Evolutionary conservation across 1,139 yeast species (phyloP), one percentile per base, ranked within the genome.

Genomic region (Kluyveromyces sp.): DNA sequence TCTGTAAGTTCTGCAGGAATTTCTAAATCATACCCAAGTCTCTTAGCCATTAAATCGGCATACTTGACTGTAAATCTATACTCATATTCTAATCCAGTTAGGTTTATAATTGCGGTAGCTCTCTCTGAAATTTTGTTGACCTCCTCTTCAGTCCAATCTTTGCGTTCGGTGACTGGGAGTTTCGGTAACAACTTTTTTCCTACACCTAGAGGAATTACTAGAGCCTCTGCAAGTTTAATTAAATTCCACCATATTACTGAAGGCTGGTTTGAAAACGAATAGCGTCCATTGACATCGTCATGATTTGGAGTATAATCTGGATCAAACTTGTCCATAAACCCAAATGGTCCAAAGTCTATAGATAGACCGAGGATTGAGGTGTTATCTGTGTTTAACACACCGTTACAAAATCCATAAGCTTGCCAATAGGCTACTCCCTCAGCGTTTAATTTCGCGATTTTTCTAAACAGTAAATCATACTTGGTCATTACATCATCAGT

Each of bases 331-430:
- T 90, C 97, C 81, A 85, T 73, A 47, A 89, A 85, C 27, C 95
- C 85, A 68, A 87, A 92, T 1, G 98, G 98, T 3, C 98, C 98
- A 63, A 83, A 92, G 65, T 92, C 98, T 67, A 92, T 78, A 0
- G 96, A 79, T 15, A 90, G 70, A 0, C 98, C 98, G 40, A 83
- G 61, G 5, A 92, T 73, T 0, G 96, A 87, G 0, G 96, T 88
- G 61, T 92, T 92, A 61, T 92, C 98, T 0, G 97, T 90, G 61
- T 92, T 92, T 50, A 92, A 70, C 2, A 92, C 98, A 4, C 98
- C 98, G 59, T 92, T 92, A 58, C 90, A 68, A 59, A 90, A 89
- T 3, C 97, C 97, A 64, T 89, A 90, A 0, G 83, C 76, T 63
- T 92, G 97, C 88, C 96, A 87, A 54, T 77, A 72, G 1, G 96